These are phyloP conservation scores for Adenanthera pavonina DNA, from an alignment of 306 rosid genomes.

Conservation along the genomic window DNA sequence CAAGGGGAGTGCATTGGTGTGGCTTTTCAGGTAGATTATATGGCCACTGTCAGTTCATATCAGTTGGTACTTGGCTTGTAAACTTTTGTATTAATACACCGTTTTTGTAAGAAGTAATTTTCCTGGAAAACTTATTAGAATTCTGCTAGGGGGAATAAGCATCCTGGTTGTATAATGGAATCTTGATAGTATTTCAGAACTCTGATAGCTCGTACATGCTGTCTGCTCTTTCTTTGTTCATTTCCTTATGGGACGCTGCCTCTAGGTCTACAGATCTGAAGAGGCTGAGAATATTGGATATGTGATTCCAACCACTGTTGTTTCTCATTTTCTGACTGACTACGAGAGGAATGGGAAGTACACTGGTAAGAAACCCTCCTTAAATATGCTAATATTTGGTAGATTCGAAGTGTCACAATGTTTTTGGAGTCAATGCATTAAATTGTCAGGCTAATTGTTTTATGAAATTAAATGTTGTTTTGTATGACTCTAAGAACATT, in stretches of 20 bases:
- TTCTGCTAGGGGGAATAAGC: constrained; percentile 12
- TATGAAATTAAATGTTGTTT: constrained; percentile 20
- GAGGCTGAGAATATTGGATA: constrained; percentile 99
- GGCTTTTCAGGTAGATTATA: constrained; percentile 95
- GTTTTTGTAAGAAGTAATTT: constrained; percentile 4
- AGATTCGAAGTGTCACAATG: constrained; percentile 31
- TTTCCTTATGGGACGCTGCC: constrained; percentile 59
- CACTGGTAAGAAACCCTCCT: constrained; percentile 72
- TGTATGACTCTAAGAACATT: constrained; percentile 25
- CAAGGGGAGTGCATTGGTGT: constrained; percentile 98
- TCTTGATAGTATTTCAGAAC: constrained; percentile 17
- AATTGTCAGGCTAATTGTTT: constrained; percentile 26
- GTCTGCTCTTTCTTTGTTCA: constrained; percentile 17
- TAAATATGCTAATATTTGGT: constrained; percentile 36
- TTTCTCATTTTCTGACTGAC: constrained; percentile 92
- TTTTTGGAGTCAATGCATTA: constrained; percentile 20
- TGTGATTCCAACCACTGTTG: constrained; percentile 95
- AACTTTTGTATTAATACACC: constrained; percentile 8
- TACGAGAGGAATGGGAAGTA: constrained; percentile 85
- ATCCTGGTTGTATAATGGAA: constrained; percentile 28
- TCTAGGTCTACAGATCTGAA: constrained; percentile 97
- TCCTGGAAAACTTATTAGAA: constrained; percentile 27
- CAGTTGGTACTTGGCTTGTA: constrained; percentile 27
- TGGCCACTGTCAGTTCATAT: constrained; percentile 39
- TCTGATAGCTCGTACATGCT: constrained; percentile 6